Evolutionary conservation across 2,329 filamentous ascomycete species (phyloP).

Genomic region (Phaeosphaeria sp.): DNA sequence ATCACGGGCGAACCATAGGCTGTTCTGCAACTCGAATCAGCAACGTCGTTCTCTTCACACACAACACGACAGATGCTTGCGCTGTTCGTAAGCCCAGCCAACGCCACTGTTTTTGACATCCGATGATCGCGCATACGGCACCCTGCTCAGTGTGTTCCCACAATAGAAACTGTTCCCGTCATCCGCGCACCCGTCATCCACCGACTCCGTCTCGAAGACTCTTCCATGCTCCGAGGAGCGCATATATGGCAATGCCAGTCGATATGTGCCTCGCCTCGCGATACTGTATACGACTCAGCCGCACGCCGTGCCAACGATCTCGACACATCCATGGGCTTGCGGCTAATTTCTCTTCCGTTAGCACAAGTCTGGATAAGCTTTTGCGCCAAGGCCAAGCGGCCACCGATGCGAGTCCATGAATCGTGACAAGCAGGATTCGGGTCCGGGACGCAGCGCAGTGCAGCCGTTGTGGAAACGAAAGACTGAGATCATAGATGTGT

Average conservation of each 20-base stretch:
- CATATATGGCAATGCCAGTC: constrained; percentile 3
- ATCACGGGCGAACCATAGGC: not conserved
- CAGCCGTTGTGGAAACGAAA: constrained; percentile 2
- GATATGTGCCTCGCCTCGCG: constrained; percentile 3
- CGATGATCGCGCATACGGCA: not conserved
- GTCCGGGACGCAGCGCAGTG: constrained; percentile 1
- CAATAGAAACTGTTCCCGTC: constrained; percentile 5
- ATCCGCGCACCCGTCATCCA: constrained; percentile 3
- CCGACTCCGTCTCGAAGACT: constrained; percentile 11
- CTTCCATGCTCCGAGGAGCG: not conserved
- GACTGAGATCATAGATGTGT: not conserved
- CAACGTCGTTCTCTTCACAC: not conserved
- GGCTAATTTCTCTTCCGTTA: constrained; percentile 14
- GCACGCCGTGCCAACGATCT: constrained; percentile 17
- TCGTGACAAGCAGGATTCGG: constrained; percentile 7
- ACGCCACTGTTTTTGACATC: not conserved
- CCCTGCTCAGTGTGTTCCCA: not conserved
- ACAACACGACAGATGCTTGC: not conserved
- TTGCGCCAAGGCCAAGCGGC: constrained; percentile 12
- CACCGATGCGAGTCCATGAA: constrained; percentile 13
- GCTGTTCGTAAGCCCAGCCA: not conserved
- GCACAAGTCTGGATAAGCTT: constrained; percentile 13
- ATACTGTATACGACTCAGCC: constrained; percentile 11
- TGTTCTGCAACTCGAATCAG: not conserved
- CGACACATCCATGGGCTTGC: constrained; percentile 15